Evolutionary conservation across 352 stramenopile genomes (phyloP).

Genomic region (Phytophthora cajani): DNA sequence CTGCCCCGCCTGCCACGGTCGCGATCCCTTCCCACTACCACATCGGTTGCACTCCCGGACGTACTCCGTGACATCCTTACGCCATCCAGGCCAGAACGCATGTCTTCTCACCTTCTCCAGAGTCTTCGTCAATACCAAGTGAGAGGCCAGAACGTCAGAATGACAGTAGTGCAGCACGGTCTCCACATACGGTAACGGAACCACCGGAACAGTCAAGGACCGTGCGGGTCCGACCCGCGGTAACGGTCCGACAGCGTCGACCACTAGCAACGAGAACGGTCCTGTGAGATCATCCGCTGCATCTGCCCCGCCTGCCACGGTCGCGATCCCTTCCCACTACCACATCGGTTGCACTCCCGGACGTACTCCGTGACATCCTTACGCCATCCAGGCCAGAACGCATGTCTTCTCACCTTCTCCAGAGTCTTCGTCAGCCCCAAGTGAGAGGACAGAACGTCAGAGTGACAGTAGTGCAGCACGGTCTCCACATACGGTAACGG

Average conservation of each 20-base stretch:
- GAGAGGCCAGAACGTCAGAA: slow-evolving; percentile 1
- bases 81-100: slow-evolving; percentile 1
- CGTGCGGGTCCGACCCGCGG: neutral
- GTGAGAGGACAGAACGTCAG: slow-evolving; percentile 5
- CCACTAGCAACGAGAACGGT: neutral
- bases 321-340: neutral
- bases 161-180: slow-evolving; percentile 22
- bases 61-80: neutral
- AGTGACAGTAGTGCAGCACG: slow-evolving; percentile 18
- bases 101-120: slow-evolving; percentile 7
- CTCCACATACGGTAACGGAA: too few relatives aligned
- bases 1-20: slow-evolving; percentile 1
- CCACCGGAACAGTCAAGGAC: neutral
- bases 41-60: neutral
- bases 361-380: slow-evolving; percentile 1
- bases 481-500: slow-evolving; percentile 9
- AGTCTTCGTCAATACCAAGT: slow-evolving; percentile 7
- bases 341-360: neutral
- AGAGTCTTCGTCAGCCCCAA: slow-evolving; percentile 5
- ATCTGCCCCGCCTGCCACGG: slow-evolving; percentile 5
- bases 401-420: slow-evolving; percentile 8
- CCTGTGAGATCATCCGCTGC: slow-evolving; percentile 14
- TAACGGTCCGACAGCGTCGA: slow-evolving; percentile 1
- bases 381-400: neutral
- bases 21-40: neutral